Conservation (phyloP, 352 stramenopile species). For the Globisporangium solare region DNA sequence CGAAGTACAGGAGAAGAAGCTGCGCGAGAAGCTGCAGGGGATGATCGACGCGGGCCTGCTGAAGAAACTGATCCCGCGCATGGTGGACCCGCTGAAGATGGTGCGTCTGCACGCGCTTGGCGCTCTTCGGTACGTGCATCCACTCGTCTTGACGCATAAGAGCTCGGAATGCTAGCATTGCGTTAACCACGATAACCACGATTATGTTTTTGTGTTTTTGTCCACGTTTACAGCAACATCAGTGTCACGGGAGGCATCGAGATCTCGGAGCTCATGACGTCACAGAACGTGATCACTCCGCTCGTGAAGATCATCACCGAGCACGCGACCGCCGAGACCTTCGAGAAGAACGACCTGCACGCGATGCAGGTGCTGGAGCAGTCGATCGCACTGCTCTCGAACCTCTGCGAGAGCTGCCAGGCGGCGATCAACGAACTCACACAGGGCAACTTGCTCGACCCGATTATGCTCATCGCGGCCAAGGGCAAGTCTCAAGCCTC, state of each 20-base stretch:
- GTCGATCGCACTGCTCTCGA: constrained; percentile 66
- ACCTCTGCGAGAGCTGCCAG: constrained; percentile 82
- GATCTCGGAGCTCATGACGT: constrained; percentile 78
- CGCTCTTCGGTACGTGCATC: constrained; percentile 39
- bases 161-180: too few species aligned
- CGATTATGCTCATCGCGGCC: constrained; percentile 69
- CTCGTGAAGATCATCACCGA: constrained; percentile 70
- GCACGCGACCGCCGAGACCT: constrained; percentile 39
- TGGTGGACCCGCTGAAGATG: constrained; percentile 81
- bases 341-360: constrained; percentile 60
- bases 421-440: constrained; percentile 79
- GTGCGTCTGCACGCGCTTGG: constrained; percentile 80
- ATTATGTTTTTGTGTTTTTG: too few species aligned
- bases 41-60: constrained; percentile 79
- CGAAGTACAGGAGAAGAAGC: constrained; percentile 53
- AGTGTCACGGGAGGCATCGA: constrained; percentile 82
- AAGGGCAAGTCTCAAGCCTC: constrained; percentile 39
- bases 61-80: constrained; percentile 77
- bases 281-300: constrained; percentile 71
- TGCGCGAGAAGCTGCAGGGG: constrained; percentile 58
- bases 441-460: constrained; percentile 60
- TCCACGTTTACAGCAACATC: constrained; percentile 50
- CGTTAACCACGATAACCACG: too few species aligned
- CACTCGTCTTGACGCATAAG: too few species aligned
- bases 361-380: constrained; percentile 78